These are phyloP conservation scores for Sarocladium strictum DNA, from an alignment of 2,329 filamentous ascomycete species.

Conservation along the genomic window DNA sequence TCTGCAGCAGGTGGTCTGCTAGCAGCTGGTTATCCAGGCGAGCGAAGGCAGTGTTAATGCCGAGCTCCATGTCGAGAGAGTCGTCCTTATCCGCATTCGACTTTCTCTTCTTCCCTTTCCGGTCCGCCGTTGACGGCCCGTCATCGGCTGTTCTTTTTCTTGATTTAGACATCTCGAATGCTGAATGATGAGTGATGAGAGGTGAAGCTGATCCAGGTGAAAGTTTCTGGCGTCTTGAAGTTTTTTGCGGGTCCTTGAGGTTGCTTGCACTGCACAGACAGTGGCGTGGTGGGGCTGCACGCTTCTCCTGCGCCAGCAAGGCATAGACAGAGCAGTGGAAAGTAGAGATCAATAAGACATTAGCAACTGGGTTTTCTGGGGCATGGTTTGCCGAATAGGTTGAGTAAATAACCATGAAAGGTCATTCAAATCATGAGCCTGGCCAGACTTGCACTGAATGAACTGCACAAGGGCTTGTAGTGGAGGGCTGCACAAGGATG, in stretches of 20 bases:
- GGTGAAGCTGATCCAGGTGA: neutral
- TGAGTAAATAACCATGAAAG: too few species aligned
- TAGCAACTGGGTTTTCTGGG: too few species aligned
- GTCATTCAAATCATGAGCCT: too few species aligned
- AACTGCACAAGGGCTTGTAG: too few species aligned
- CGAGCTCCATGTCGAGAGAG: slow-evolving; percentile 60
- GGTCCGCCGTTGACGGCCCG: slow-evolving; percentile 27
- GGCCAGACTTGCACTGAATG: too few species aligned
- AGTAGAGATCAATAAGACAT: too few species aligned
- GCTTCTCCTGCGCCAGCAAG: too few species aligned
- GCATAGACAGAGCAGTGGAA: too few species aligned
- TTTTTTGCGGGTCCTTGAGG: slow-evolving; percentile 5
- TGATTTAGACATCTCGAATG: slow-evolving; percentile 30
- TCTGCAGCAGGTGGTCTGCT: slow-evolving; percentile 79
- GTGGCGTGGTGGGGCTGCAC: neutral
- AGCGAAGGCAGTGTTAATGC: slow-evolving; percentile 73
- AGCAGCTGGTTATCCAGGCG: slow-evolving; percentile 78
- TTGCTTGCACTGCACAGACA: too few species aligned
- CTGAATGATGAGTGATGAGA: neutral
- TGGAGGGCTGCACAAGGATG: too few species aligned
- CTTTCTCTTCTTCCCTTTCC: slow-evolving; percentile 52
- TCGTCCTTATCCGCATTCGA: slow-evolving; percentile 49
- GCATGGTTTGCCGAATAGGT: too few species aligned
- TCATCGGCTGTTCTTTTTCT: slow-evolving; percentile 53
- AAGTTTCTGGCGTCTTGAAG: neutral